These are phyloP conservation scores for Teunomyces cretensis DNA, from an alignment of 805 yeast species.

Conservation along the genomic window DNA sequence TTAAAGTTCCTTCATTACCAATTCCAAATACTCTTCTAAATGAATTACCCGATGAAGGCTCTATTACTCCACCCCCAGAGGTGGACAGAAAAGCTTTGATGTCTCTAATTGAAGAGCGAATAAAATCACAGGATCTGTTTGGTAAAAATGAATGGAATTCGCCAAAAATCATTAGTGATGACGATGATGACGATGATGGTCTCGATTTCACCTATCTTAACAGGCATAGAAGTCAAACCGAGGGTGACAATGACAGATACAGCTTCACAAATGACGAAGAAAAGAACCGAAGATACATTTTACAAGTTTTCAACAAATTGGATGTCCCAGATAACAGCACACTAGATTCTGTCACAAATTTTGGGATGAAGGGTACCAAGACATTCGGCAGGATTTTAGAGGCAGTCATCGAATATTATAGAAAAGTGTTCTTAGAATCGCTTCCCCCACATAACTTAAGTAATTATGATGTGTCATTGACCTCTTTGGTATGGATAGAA, in stretches of 20 bases:
- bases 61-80: conserved; percentile 12
- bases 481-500: conserved; percentile 38
- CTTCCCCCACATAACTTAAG: conserved; percentile 9
- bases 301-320: conserved; percentile 29
- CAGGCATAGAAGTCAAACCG: not conserved
- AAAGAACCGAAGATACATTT: conserved; percentile 25
- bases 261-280: conserved; percentile 25
- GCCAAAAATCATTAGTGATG: conserved; percentile 3
- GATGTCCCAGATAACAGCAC: conserved; percentile 11
- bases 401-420: conserved; percentile 13
- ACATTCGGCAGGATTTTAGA: conserved; percentile 22
- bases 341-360: conserved; percentile 1
- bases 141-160: conserved; percentile 1
- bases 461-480: conserved; percentile 11
- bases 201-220: conserved; percentile 10
- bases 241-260: conserved; percentile 14
- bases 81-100: conserved; percentile 4
- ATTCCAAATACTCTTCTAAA: not conserved
- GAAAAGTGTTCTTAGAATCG: conserved; percentile 9
- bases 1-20: not conserved
- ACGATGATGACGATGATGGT: conserved; percentile 12
- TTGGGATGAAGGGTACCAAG: conserved; percentile 29
- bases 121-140: not conserved
- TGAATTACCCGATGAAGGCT: not conserved
- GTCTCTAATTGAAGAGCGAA: not conserved